A percentile compares a stretch with the other conserved stretches of the same genome.
These are phyloP conservation scores for Escovopsis sp. DNA, from an alignment of 2,329 filamentous ascomycete genomes.

Conservation along the genomic window DNA sequence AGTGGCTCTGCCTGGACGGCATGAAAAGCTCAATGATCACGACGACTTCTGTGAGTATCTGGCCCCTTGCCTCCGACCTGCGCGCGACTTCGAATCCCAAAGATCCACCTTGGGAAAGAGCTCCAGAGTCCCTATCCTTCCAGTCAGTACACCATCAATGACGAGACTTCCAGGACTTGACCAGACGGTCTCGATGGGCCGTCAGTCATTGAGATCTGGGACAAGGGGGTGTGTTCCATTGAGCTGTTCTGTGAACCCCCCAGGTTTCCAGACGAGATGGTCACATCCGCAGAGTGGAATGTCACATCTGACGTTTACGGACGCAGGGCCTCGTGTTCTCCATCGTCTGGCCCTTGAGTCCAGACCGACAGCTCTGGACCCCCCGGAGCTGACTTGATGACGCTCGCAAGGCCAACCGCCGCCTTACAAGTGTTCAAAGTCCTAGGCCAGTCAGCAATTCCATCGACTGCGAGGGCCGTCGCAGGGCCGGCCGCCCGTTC, in stretches of 20 bases:
- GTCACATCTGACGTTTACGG: slow-evolving; percentile 5
- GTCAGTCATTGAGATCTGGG: slow-evolving; percentile 13
- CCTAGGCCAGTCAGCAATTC: neutral
- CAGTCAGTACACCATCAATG: no score
- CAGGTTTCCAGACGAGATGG: slow-evolving; percentile 33
- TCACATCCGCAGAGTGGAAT: slow-evolving; percentile 27
- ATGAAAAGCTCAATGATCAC: no score
- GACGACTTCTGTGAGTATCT: no score
- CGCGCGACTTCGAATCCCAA: no score
- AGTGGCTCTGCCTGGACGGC: no score
- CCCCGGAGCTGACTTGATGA: slow-evolving; percentile 19
- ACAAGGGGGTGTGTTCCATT: slow-evolving; percentile 11
- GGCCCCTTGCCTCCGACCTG: no score
- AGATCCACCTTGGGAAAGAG: no score
- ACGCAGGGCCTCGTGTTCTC: slow-evolving; percentile 26
- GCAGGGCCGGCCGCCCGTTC: slow-evolving; percentile 12
- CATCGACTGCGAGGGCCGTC: slow-evolving; percentile 5
- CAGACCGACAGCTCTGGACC: slow-evolving; percentile 14
- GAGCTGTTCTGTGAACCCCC: slow-evolving; percentile 19
- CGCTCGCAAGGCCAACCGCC: slow-evolving; percentile 29
- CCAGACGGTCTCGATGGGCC: slow-evolving; percentile 11
- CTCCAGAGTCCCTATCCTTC: slow-evolving; percentile 3
- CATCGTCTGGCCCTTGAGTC: slow-evolving; percentile 22
- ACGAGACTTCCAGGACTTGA: slow-evolving; percentile 17
- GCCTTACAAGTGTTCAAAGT: slow-evolving; percentile 42